Evolutionary conservation across 148 eudicot species (phyloP), one percentile per base, ranked within the genome.

Genomic region (Fagopyrum tataricum): DNA sequence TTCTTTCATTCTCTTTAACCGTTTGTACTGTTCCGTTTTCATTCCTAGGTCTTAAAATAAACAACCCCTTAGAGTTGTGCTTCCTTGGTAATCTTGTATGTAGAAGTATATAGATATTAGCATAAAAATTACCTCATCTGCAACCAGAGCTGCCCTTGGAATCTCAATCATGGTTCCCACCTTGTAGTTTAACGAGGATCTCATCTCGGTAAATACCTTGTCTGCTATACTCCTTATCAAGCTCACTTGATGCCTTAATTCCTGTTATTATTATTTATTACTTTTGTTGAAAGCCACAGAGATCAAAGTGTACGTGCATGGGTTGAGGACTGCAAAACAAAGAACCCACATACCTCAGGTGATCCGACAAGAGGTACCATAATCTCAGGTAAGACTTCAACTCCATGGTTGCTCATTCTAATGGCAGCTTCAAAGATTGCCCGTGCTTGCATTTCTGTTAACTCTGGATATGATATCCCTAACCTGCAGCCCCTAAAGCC

Each of bases 401-500:
- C 31, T 46, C 99, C 97, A 78, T 95, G 96, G 83, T 87, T 88
- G 84, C 64, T 87, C 92, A 87, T 84, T 21, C 90, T 83, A 55
- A 90, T 75, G 2, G 97, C 92, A 70, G 99, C 97, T 81, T 96
- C 91, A 66, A 96, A 87, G 73, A 96, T 86, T 39, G 99, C 99
- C 0, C 97, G 86, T 17, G 82, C 99, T 76, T 90, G 99, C 99
- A 95, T 95, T 79, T 95, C 99, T 9, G 99, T 85, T 66, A 95
- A 84, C 80, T 95, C 99, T 3, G 99, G 99, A 77, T 95, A 92
- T 10, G 99, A 96, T 82, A 96, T 90, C 21, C 99, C 99, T 44
- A 96, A 77, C 87, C 99, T 95, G 99, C 99, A 96, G 58, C 99
- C 99, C 67, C 99, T 87, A 66, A 96, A 96, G 68, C 99, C 99